Evolutionary conservation across 352 stramenopile genomes (phyloP), one percentile per base, ranked within the genome.

Genomic region (Globisporangium cylindrosporum): DNA sequence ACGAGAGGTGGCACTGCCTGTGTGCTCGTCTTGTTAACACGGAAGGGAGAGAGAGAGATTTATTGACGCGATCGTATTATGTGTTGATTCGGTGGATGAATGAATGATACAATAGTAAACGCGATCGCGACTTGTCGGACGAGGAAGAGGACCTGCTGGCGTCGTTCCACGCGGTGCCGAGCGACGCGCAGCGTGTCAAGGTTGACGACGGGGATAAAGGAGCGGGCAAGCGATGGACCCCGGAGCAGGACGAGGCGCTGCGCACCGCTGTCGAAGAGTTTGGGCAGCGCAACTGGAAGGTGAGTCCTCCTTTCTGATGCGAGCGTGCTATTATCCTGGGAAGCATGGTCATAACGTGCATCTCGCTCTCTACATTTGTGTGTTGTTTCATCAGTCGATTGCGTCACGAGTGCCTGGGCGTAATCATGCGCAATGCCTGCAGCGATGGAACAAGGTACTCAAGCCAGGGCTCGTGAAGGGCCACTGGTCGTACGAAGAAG

Each of bases 401-500:
- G 86, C 86, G n/a, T 79, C 73, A 6, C 72, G 79, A 8, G 84
- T 94, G 24, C 69, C 75, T 18, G 76, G 78, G 18, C 78, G 86
- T 36, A 88, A 90, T 59, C 84, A 92, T 59, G 79, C 85, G 53
- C 86, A 94, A 60, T 94, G 86, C 66, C 71, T 92, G 18, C 86
- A 94, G 68, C 84, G 84, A 53, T 94, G 86, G 86, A 90, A 88
- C 58, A 94, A 95, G 58, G 86, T 98, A 46, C 81, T 98, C 3
- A 93, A 94, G 69, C 93, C 93, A 9, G 94, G 92, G 34, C 77
- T 98, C 0, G 85, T 94, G 43, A 98, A 98, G 66, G 92, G 92
- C 36, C 90, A 93, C 32, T 98, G 93, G 93, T 92, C 83, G n/a
- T 86, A 91, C 62, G 88, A 97, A 51, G 93, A 98, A 70, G 93